phyloP scores from a whole-genome alignment of 192 early-diverging fungal species.

The Entomortierella beljakovae region DNA sequence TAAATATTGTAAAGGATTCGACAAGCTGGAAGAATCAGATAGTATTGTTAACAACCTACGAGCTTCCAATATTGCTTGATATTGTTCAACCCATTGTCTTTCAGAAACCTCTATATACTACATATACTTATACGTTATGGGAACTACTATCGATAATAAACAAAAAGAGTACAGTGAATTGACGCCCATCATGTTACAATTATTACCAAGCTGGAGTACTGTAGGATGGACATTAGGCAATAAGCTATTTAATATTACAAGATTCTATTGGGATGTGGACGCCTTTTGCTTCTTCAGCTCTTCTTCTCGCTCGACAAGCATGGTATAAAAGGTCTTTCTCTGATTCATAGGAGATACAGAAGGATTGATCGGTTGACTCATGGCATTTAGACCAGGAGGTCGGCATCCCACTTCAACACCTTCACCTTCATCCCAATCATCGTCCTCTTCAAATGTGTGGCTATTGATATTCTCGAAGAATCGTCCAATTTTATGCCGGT shows the following conservation, averaged over 20 bases:
- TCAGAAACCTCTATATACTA: neutral
- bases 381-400: slow-evolving; percentile 17
- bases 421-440: slow-evolving; percentile 50
- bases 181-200: no score
- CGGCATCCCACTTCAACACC: slow-evolving; percentile 40
- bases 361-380: neutral
- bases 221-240: no score
- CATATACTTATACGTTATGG: neutral
- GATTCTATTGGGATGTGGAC: neutral
- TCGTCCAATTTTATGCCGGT: slow-evolving; percentile 47
- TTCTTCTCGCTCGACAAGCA: slow-evolving; percentile 33
- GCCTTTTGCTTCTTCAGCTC: slow-evolving; percentile 23
- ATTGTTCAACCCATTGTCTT: neutral
- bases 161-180: neutral
- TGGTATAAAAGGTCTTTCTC: slow-evolving; percentile 47
- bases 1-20: slow-evolving; percentile 55
- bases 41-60: slow-evolving; percentile 50
- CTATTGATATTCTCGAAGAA: slow-evolving; percentile 33
- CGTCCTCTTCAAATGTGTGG: neutral
- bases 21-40: slow-evolving; percentile 52
- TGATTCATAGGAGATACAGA: neutral
- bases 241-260: neutral
- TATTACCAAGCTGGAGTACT: no score
- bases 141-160: neutral
- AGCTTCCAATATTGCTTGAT: slow-evolving; percentile 52